These are phyloP conservation scores for Aphanomyces stellatus DNA, from an alignment of 352 stramenopile genomes.

Conservation along the genomic window DNA sequence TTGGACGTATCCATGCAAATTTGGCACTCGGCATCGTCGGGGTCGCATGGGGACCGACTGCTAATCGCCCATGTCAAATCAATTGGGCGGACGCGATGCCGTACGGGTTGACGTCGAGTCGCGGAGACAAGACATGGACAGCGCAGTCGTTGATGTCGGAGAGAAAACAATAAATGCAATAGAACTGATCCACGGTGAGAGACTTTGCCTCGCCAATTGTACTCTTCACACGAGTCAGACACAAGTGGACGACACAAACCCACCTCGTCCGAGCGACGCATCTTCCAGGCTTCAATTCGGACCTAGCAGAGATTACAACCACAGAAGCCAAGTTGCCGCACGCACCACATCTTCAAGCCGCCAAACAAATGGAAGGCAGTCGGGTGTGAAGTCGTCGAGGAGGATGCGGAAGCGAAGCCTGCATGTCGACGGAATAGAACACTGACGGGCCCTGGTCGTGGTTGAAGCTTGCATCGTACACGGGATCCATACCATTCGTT, in stretches of 20 bases:
- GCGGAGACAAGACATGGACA: constrained; percentile 10
- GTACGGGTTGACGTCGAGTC: background rate
- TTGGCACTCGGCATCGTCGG: constrained; percentile 64
- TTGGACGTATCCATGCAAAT: constrained; percentile 82
- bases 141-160: constrained; percentile 33
- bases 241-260: background rate
- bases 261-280: constrained; percentile 38
- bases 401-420: constrained; percentile 62
- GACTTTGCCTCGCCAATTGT: constrained; percentile 53
- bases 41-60: too few relatives aligned
- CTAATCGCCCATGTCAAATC: background rate
- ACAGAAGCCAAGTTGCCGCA: background rate
- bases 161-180: constrained; percentile 76
- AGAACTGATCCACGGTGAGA: constrained; percentile 63
- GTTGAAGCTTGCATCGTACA: background rate
- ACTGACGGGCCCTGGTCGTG: constrained; percentile 41
- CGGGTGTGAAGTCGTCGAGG: constrained; percentile 21
- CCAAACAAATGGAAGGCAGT: background rate
- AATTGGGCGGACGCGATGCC: background rate
- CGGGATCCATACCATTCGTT: constrained; percentile 58
- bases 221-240: background rate
- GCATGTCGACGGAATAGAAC: constrained; percentile 60
- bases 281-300: constrained; percentile 56
- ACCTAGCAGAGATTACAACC: constrained; percentile 17
- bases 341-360: background rate